Evolutionary conservation across 345 rosid species (phyloP).

Genomic region (Melaleuca quinquenervia): DNA sequence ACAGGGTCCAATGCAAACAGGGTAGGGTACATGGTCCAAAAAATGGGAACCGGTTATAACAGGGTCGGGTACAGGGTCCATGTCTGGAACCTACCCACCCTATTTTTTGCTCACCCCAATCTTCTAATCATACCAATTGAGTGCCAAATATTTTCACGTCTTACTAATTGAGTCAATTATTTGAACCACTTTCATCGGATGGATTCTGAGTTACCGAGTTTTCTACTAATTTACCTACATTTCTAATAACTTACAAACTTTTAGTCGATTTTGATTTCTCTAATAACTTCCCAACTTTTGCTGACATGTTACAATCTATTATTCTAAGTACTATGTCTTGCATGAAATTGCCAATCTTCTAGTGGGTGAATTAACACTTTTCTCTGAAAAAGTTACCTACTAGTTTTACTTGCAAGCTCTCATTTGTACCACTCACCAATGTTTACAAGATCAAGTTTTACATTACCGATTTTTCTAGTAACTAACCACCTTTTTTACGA

Average conservation of each 20-base stretch:
- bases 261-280: not conserved
- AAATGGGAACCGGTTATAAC: too few species aligned
- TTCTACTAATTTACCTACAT: not conserved
- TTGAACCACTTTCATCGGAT: not conserved
- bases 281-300: not conserved
- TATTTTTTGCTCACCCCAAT: too few species aligned
- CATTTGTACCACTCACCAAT: not conserved
- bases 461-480: not conserved
- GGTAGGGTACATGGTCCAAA: too few species aligned
- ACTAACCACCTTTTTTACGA: not conserved
- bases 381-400: not conserved
- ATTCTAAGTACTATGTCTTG: not conserved
- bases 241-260: not conserved
- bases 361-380: not conserved
- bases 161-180: too few species aligned
- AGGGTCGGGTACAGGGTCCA: too few species aligned
- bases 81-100: too few species aligned
- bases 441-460: not conserved
- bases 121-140: too few species aligned
- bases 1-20: too few species aligned
- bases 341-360: not conserved
- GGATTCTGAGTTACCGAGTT: not conserved
- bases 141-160: too few species aligned
- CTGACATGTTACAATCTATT: not conserved
- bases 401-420: not conserved